Conservation (phyloP, 192 early-diverging fungal genomes). For the Coemansia sp. region DNA sequence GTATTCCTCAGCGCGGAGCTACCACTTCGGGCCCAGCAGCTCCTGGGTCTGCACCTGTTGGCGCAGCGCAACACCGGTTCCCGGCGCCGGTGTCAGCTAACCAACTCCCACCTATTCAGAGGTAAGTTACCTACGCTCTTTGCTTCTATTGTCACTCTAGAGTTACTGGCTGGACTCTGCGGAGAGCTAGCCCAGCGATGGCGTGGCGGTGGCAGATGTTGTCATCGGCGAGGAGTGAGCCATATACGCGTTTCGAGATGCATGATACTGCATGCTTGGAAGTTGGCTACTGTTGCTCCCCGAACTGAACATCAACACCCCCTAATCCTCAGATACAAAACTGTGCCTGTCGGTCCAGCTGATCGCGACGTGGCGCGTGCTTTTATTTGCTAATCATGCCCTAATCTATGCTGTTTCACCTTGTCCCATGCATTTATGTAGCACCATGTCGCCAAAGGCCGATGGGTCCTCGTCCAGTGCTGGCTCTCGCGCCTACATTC, state of each 20-base stretch:
- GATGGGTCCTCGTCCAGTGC: slow-evolving; percentile 27
- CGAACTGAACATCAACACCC: slow-evolving; percentile 1
- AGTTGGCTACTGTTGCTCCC: neutral
- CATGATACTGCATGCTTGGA: slow-evolving; percentile 11
- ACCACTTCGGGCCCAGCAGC: neutral
- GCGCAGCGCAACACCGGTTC: slow-evolving; percentile 28
- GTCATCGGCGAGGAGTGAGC: neutral
- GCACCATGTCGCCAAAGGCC: slow-evolving; percentile 51
- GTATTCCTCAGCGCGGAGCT: slow-evolving; percentile 4
- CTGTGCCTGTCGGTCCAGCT: slow-evolving; percentile 6
- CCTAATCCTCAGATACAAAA: slow-evolving; percentile 5
- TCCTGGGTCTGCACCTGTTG: slow-evolving; percentile 5
- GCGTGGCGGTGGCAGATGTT: neutral
- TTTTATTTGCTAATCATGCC: neutral
- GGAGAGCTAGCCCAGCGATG: neutral
- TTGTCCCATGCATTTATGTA: slow-evolving; percentile 13
- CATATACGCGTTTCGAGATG: neutral
- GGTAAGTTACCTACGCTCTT: slow-evolving; percentile 23
- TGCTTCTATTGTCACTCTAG: neutral
- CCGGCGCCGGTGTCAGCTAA: slow-evolving; percentile 23
- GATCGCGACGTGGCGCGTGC: neutral
- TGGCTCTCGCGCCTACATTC: slow-evolving; percentile 35
- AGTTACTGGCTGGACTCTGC: neutral
- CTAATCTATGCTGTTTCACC: neutral
- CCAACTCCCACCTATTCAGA: slow-evolving; percentile 53